Evolutionary conservation across 257 asterid species (phyloP).

Genomic region (Cruciata laevipes): DNA sequence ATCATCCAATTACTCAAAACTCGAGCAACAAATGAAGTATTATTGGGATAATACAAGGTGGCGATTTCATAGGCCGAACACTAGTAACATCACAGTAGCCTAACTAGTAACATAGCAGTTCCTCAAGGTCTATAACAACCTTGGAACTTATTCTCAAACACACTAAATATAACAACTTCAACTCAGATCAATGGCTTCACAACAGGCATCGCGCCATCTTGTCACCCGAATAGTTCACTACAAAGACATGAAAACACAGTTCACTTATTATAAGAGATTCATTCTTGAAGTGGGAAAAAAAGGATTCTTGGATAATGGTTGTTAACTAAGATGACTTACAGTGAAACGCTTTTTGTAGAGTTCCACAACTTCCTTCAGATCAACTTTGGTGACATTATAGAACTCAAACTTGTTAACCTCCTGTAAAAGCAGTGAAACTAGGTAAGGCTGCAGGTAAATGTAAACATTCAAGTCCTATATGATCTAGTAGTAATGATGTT

Average conservation of each 20-base stretch:
- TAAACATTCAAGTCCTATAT: neutral
- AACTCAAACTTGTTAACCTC: conserved; percentile 77
- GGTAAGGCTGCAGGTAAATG: neutral
- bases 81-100: neutral
- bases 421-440: conserved; percentile 25
- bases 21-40: neutral
- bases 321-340: neutral
- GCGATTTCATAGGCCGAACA: neutral
- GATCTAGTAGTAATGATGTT: conserved; percentile 6
- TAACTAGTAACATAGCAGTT: neutral
- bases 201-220: neutral
- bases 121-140: neutral
- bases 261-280: neutral
- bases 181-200: conserved; percentile 1
- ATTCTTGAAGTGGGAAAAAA: neutral
- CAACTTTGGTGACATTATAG: conserved; percentile 52
- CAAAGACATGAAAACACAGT: neutral
- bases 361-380: conserved; percentile 57
- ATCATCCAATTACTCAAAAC: neutral
- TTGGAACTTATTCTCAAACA: neutral
- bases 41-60: neutral
- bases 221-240: neutral
- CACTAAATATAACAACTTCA: neutral
- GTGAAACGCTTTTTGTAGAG: conserved; percentile 23
- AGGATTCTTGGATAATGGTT: neutral